Base-by-base conservation (phyloP, 495 filamentous ascomycete genomes). In the Amphirosellinia nigrospora region DNA sequence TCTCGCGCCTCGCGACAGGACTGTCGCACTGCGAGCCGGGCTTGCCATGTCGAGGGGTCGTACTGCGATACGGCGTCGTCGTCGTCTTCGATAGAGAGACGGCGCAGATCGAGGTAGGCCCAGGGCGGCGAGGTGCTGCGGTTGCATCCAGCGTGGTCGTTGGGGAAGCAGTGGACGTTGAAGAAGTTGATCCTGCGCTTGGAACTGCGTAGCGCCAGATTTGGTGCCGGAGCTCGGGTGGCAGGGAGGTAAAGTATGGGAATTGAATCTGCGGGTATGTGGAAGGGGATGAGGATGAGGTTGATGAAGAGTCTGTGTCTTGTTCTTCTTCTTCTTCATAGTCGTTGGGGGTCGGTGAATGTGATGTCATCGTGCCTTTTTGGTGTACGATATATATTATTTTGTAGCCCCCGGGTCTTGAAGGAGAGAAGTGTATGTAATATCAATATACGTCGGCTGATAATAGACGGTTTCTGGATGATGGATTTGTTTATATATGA, bases 171-270 rank as follows among this genome's bases (percentile, higher is more conserved):
- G 53, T 78, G 76, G 1, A 78, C 66, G 74, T 78, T 78, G 72
- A 78, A 78, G 64, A 78, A 76, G 65, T 78, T 78, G 46, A 78
- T 71, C 38, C 74, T 7, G 74, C 70, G 1, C 41, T 46, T 1
- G 74, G 74, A 0, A 74, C 43, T 13, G 74, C 76, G 8, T 52
- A 23, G 5, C 61, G 74, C 76, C 76, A 80, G 34, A 82, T 79
- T 15, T 77, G 70, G 30, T 74, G 74, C 4, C 80, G 74, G 19
- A 82, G 64, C 45, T 82, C 80, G 30, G 77, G 68, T 0, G 80
- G 80, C 21, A 82, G 78, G 7, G 69, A 16, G 0, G 55, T 26
- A 68, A 78, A 78, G 15, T 43, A 68, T 5, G 64, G 38, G 67
- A 76, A 55, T 45, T 11, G 64, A n/a, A 38, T 9, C 36, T 38